phyloP scores from a whole-genome alignment of 352 stramenopile genomes.

The Phytophthora parvispora region DNA sequence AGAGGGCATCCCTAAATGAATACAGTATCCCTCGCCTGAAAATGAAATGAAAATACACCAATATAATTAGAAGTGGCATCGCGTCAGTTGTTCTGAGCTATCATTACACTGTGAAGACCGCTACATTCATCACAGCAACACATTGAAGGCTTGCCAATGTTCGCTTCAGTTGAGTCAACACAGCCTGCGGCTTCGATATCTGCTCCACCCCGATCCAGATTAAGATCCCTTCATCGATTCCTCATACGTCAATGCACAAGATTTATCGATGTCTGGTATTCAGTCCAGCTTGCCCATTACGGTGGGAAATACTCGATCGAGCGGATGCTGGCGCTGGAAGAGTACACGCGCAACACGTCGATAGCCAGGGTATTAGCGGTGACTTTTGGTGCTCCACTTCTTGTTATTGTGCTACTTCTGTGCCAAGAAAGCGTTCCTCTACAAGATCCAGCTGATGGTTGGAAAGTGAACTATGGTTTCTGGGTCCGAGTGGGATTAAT shows the following conservation, averaged over 20 bases:
- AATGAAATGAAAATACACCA: too few species aligned
- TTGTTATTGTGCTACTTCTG: conserved; percentile 3
- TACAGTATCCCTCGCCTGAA: too few species aligned
- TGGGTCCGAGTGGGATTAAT: conserved; percentile 6
- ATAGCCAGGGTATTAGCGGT: conserved; percentile 9
- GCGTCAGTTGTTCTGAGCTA: neutral
- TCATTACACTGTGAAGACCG: neutral
- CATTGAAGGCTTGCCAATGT: neutral
- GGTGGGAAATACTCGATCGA: conserved; percentile 24
- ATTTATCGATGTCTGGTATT: conserved; percentile 4
- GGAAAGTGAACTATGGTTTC: conserved; percentile 15
- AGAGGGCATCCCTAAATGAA: too few species aligned
- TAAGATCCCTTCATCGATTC: neutral
- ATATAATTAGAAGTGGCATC: neutral
- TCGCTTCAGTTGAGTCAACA: neutral
- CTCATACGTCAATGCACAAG: neutral
- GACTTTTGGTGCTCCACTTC: neutral
- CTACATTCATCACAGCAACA: neutral
- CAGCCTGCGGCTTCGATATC: neutral
- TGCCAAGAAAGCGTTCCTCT: conserved; percentile 19
- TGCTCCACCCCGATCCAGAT: neutral
- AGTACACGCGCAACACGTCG: conserved; percentile 16
- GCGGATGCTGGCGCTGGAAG: conserved; percentile 23
- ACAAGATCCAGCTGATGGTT: conserved; percentile 2
- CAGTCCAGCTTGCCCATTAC: conserved; percentile 13